phyloP scores from a whole-genome alignment of 106 monocot genomes.

The Acorus gramineus region DNA sequence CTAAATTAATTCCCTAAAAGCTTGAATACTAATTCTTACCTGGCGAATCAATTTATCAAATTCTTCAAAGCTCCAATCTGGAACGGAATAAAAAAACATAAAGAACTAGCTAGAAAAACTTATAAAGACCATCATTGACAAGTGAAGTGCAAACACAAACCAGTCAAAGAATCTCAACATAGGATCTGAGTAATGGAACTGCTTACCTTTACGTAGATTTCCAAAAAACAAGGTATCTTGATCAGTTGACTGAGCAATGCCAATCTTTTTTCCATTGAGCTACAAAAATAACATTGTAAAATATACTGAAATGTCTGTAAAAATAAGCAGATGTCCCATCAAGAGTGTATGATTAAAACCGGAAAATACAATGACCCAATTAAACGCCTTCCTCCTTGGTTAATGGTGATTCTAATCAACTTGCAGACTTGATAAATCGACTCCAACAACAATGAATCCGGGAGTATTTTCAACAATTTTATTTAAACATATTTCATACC shows the following conservation, averaged over 20 bases:
- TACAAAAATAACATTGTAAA: constrained; percentile 1
- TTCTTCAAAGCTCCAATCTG: constrained; percentile 30
- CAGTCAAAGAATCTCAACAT: too few relatives aligned
- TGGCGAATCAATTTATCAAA: constrained; percentile 28
- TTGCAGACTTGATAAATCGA: too few relatives aligned
- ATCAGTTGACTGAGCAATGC: constrained; percentile 24
- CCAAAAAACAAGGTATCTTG: constrained; percentile 36
- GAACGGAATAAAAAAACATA: not conserved
- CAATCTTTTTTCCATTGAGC: constrained; percentile 31
- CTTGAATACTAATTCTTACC: constrained; percentile 4
- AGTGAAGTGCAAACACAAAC: too few relatives aligned
- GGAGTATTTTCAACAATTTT: too few relatives aligned
- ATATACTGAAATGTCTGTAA: not conserved
- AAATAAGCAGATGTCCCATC: not conserved
- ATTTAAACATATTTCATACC: too few relatives aligned
- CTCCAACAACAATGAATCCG: too few relatives aligned
- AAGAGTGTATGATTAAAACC: too few relatives aligned
- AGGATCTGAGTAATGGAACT: not conserved
- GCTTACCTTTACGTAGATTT: constrained; percentile 35
- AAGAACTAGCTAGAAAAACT: not conserved
- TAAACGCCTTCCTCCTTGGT: too few relatives aligned
- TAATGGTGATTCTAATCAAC: too few relatives aligned
- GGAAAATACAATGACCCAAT: too few relatives aligned
- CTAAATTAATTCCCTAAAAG: not conserved
- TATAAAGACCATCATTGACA: too few relatives aligned